These are phyloP conservation scores for Cochlearia excelsa DNA, from an alignment of 345 rosid genomes.

Conservation along the genomic window DNA sequence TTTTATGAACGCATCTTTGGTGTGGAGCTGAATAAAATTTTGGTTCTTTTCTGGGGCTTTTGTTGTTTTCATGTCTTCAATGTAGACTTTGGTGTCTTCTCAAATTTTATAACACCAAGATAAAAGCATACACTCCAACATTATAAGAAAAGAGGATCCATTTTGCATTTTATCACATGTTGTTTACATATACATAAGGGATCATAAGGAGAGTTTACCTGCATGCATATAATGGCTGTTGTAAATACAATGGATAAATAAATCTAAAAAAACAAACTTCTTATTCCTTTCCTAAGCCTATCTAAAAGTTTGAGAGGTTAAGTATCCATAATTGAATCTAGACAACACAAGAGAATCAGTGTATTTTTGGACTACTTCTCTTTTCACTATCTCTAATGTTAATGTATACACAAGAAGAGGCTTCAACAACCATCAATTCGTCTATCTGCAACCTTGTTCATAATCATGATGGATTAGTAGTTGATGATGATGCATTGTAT, in stretches of 20 bases:
- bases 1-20: slow-evolving; percentile 16
- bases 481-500: slow-evolving; percentile 32
- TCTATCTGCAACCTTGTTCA: slow-evolving; percentile 9
- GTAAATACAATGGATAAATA: not conserved
- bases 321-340: slow-evolving; percentile 7
- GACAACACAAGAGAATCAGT: slow-evolving; percentile 13
- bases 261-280: not conserved
- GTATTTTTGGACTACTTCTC: slow-evolving; percentile 14
- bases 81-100: slow-evolving; percentile 27
- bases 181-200: slow-evolving; percentile 7
- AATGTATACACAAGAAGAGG: slow-evolving; percentile 2
- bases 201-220: slow-evolving; percentile 3
- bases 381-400: slow-evolving; percentile 15
- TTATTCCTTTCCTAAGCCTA: slow-evolving; percentile 2
- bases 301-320: slow-evolving; percentile 11
- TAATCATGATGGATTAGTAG: slow-evolving; percentile 22
- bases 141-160: slow-evolving; percentile 26
- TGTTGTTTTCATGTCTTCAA: slow-evolving; percentile 28
- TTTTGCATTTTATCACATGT: slow-evolving; percentile 11
- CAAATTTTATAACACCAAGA: slow-evolving; percentile 21
- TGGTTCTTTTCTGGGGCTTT: slow-evolving; percentile 29
- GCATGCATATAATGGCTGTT: not conserved
- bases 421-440: slow-evolving; percentile 10
- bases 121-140: not conserved
- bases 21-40: slow-evolving; percentile 30